Base-by-base conservation (phyloP, 106 monocot species). In the Acorus gramineus region DNA sequence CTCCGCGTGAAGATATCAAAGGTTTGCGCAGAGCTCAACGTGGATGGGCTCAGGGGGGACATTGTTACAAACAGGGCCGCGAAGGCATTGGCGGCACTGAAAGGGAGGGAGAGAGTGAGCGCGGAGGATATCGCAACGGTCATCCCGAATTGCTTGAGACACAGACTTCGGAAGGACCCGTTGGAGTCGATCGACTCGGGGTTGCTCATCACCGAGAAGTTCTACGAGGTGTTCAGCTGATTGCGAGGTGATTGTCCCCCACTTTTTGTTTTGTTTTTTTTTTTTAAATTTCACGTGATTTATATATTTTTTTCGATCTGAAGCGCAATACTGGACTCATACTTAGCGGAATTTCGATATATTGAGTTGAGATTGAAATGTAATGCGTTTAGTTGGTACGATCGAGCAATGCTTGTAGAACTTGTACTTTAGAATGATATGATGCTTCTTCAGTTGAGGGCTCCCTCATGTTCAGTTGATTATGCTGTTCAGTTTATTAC, bases 111-210 rank as follows among this genome's bases (percentile, higher is more conserved):
- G 44, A 77, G 57, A 49, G 96, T 98, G 56, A 85, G 71, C 0
- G 58, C 81, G 4, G 91, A 98, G 12, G 96, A 98, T 62, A 91
- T 98, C 4, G 91, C 91, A 0, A 92, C 96, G 6, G 96, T 98
- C 10, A 98, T 98, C 43, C 96, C 96, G 2, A 98, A 98, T 59
- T 91, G 96, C 66, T 81, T 98, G 81, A 85, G 96, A 77, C 96
- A 98, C 69, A 80, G 96, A 67, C 87, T 98, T 7, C 57, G 96
- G 74, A 98, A 98, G 81, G 96, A 98, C 69, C 96, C 96, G 4
- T 62, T 98, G 60, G 96, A 98, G 67, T 91, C 91, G 0, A 98
- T 98, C 52, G 96, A 98, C 68, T 98, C 96, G 2, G 96, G 96
- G 0, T 69, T 98, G 70, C 96, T 98, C 50, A 81, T 98, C 11